Base-by-base conservation (phyloP, 129 eudicot genomes). In the Pittosporum tobira region DNA sequence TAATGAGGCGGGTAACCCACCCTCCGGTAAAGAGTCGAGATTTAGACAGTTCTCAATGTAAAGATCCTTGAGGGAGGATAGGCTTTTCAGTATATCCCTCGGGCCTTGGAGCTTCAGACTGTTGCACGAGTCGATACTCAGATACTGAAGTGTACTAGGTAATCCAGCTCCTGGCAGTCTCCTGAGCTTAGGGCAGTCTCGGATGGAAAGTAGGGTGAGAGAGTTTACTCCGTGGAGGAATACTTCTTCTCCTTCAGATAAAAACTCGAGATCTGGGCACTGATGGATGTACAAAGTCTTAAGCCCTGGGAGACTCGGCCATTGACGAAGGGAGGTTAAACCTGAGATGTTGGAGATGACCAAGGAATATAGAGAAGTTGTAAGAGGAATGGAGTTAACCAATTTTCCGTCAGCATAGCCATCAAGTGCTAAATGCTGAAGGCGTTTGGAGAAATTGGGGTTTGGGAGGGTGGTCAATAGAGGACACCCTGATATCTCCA, bases 11-110 rank as follows among this genome's bases (percentile, higher is more conserved):
- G 62, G 62, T 20, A 36, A 0, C 48, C 62, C 48, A 4, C 23
- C 62, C 46, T 47, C 49, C 3, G 58, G 65, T 9, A 67, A 30
- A 23, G 48, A 56, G 12, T 47, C 36, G 24, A 67, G 54, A 2
- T 44, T 28, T 13, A 43, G 65, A 46, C 72, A 67, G 65, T 67
- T 42, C 34, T 67, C 65, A 7, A 67, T 25, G 49, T 58, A 36
- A 23, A 67, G 45, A 46, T 67, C 72, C 58, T 67, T 67, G 24
- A 67, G 50, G 29, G 65, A 45, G 6, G 48, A 34, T 3, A 67
- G 65, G 65, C 15, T 58, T 45, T 42, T 45, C 30, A 67, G 72
- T n/a, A 19, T 15, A 8, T 57, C 23, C 14, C 34, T 24, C 6
- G 57, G 47, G 52, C 53, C 57, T 4, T 57, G 44, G 48, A 18